Conservation (phyloP, 73 alveolate genomes). For the Uronychia binucleata region DNA sequence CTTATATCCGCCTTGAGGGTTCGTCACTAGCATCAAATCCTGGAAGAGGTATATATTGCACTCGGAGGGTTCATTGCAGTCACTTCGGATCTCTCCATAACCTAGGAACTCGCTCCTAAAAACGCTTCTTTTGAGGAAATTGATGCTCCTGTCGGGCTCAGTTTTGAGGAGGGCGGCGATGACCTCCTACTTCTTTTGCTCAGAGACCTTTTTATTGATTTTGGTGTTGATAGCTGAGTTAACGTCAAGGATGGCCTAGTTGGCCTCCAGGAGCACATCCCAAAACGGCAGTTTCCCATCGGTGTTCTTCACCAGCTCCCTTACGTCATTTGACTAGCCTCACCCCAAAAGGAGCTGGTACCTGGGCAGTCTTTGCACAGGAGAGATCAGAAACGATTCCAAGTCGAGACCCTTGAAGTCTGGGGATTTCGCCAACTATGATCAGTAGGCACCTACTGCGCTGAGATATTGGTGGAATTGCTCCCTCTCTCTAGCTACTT, state of each 20-base stretch:
- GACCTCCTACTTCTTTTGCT: background rate
- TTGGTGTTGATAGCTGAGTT: background rate
- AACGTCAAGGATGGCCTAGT: background rate
- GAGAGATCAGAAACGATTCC: background rate
- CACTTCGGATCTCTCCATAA: background rate
- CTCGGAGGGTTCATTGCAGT: background rate
- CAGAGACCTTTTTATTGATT: background rate
- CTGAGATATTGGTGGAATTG: background rate
- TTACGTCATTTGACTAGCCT: background rate
- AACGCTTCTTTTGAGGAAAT: background rate
- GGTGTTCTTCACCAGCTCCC: background rate
- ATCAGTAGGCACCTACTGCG: background rate
- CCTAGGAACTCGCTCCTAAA: background rate
- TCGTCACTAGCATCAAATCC: background rate
- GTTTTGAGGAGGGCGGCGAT: background rate
- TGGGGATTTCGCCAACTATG: background rate
- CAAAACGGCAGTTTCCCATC: background rate
- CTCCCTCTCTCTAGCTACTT: background rate
- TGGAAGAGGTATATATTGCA: background rate
- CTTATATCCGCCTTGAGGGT: background rate
- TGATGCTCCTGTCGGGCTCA: background rate
- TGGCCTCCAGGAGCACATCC: background rate
- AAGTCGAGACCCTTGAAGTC: background rate
- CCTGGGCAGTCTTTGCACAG: background rate
- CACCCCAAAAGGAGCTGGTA: background rate